These are phyloP conservation scores for Mycosphaerelloides madeirae DNA, from an alignment of 2,329 filamentous ascomycete species.

Conservation along the genomic window DNA sequence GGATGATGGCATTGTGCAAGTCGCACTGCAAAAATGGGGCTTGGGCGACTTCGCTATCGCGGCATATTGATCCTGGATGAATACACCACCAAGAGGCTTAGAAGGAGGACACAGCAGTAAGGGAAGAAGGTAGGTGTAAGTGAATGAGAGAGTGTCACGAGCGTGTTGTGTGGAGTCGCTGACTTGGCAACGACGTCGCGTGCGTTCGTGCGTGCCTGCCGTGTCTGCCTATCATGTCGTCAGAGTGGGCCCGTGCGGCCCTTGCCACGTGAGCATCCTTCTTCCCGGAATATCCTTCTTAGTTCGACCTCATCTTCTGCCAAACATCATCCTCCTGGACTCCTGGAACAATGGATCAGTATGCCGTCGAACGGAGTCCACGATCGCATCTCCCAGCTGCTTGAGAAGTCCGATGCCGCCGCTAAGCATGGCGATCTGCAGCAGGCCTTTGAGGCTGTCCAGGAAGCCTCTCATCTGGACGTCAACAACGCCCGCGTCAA, in stretches of 20 bases:
- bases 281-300: slow-evolving; percentile 4
- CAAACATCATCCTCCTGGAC: background rate
- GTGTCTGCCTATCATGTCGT: no score
- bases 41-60: no score
- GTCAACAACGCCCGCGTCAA: slow-evolving; percentile 39
- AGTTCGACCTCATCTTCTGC: background rate
- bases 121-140: no score
- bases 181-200: no score
- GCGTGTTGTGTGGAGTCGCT: no score
- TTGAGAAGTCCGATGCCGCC: slow-evolving; percentile 22
- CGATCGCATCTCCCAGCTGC: slow-evolving; percentile 20
- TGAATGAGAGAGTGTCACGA: no score
- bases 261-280: slow-evolving; percentile 1
- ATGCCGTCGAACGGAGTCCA: slow-evolving; percentile 20
- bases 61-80: no score
- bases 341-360: slow-evolving; percentile 18
- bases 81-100: no score
- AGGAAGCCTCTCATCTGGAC: slow-evolving; percentile 42
- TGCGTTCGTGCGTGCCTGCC: no score
- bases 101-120: no score
- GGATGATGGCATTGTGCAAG: slow-evolving; percentile 8
- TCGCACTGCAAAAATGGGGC: no score
- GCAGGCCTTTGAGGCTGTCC: slow-evolving; percentile 39
- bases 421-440: slow-evolving; percentile 30
- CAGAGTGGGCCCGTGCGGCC: background rate